Percentiles rank a stretch among this genome's conserved stretches.
Evolutionary conservation across 768 basidiomycete species (phyloP).

Genomic region (Kwoniella newhampshirensis): DNA sequence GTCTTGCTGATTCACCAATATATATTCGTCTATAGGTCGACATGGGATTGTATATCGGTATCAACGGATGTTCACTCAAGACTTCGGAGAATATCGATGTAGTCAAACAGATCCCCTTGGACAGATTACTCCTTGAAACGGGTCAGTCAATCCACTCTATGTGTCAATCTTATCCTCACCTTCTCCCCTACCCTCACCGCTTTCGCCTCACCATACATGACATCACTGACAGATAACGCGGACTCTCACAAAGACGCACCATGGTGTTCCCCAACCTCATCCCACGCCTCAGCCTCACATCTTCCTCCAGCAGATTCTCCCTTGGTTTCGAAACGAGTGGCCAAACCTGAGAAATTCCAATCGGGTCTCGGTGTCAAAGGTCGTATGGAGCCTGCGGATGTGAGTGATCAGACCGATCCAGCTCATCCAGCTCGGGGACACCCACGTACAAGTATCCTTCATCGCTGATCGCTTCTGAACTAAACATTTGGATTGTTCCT

Average conservation of each 20-base stretch:
- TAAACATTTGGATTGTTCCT: not conserved
- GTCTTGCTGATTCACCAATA: too few relatives aligned
- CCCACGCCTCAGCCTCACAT: slow-evolving; percentile 42
- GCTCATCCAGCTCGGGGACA: too few relatives aligned
- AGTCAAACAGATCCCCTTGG: slow-evolving; percentile 61
- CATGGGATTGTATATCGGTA: slow-evolving; percentile 71
- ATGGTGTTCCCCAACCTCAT: slow-evolving; percentile 48
- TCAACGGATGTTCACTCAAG: slow-evolving; percentile 78
- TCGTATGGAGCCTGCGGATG: slow-evolving; percentile 66
- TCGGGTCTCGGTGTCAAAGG: slow-evolving; percentile 69
- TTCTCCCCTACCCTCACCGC: too few relatives aligned
- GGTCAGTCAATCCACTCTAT: slow-evolving; percentile 60
- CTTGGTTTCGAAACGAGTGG: slow-evolving; percentile 40
- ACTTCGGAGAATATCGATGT: slow-evolving; percentile 65
- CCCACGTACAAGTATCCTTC: too few relatives aligned
- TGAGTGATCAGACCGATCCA: slow-evolving; percentile 24
- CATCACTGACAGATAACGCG: too few relatives aligned
- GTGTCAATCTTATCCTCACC: too few relatives aligned
- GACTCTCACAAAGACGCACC: slow-evolving; percentile 45
- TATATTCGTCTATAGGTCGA: slow-evolving; percentile 59
- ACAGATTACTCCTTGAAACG: slow-evolving; percentile 70
- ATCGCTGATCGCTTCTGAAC: too few relatives aligned
- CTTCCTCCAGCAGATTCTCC: slow-evolving; percentile 32
- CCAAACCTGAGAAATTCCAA: slow-evolving; percentile 61
- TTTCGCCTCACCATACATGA: too few relatives aligned